Evolutionary conservation across 164 flowering plant genomes (phyloP).

Genomic region (Echeveria elegans): DNA sequence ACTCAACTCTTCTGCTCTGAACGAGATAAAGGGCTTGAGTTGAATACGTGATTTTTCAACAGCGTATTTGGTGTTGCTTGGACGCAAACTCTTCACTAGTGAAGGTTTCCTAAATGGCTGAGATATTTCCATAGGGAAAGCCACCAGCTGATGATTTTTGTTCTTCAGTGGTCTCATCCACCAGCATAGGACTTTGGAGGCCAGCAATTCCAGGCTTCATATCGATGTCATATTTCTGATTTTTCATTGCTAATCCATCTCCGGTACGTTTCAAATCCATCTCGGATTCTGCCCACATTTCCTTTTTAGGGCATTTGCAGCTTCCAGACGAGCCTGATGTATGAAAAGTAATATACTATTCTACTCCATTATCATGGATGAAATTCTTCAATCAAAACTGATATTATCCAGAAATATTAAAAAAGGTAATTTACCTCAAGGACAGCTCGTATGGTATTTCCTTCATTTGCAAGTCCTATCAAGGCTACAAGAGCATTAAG

Average conservation of each 20-base stretch:
- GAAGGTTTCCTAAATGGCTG: conserved; percentile 28
- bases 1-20: conserved; percentile 81
- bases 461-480: conserved; percentile 83
- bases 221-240: conserved; percentile 14
- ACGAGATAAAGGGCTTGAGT: conserved; percentile 71
- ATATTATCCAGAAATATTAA: background rate
- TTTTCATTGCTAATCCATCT: conserved; percentile 54
- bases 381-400: background rate
- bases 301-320: conserved; percentile 86
- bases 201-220: conserved; percentile 25
- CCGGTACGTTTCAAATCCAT: conserved; percentile 71
- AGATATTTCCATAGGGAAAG: conserved; percentile 27
- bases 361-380: background rate
- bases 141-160: conserved; percentile 30
- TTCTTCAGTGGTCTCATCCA: conserved; percentile 37
- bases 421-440: conserved; percentile 51
- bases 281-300: conserved; percentile 96
- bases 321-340: conserved; percentile 86
- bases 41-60: conserved; percentile 74
- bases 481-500: conserved; percentile 85
- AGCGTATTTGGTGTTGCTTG: conserved; percentile 55
- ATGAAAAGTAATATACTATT: background rate
- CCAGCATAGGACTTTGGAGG: conserved; percentile 43
- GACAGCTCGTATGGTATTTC: conserved; percentile 67
- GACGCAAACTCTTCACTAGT: conserved; percentile 28